Evolutionary conservation across 306 rosid genomes (phyloP).

Genomic region (Citrullus amarus): DNA sequence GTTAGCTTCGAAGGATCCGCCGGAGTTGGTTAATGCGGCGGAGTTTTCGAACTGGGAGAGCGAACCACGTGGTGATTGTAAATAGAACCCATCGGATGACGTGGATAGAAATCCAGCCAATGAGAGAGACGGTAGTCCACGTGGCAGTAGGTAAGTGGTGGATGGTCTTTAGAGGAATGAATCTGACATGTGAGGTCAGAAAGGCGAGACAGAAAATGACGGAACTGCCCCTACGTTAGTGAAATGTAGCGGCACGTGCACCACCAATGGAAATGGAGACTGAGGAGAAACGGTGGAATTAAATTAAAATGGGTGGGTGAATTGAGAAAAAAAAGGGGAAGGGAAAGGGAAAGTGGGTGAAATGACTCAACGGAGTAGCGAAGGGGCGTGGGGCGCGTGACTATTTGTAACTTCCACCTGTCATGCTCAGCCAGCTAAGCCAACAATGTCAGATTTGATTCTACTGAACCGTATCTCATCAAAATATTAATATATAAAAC

Average conservation of each 20-base stretch:
- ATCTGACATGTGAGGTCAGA: not conserved
- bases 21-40: constrained; percentile 6
- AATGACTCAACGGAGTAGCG: not conserved
- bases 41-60: not conserved
- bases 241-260: constrained; percentile 10
- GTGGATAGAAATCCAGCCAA: not conserved
- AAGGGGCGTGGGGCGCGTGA: constrained; percentile 5
- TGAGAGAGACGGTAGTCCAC: not conserved
- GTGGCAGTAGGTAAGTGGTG: not conserved
- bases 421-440: not conserved
- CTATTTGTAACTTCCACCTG: not conserved
- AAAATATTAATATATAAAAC: no score
- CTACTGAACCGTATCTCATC: not conserved
- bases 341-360: not conserved
- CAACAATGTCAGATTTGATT: not conserved
- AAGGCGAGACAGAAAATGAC: not conserved
- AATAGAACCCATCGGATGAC: not conserved
- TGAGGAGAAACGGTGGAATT: not conserved
- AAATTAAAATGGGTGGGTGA: not conserved
- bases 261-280: not conserved
- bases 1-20: not conserved
- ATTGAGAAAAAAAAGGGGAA: not conserved
- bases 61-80: constrained; percentile 3
- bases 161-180: not conserved
- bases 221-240: not conserved